Evolutionary conservation across 768 basidiomycete genomes (phyloP).

Genomic region (Mrakia gelida): DNA sequence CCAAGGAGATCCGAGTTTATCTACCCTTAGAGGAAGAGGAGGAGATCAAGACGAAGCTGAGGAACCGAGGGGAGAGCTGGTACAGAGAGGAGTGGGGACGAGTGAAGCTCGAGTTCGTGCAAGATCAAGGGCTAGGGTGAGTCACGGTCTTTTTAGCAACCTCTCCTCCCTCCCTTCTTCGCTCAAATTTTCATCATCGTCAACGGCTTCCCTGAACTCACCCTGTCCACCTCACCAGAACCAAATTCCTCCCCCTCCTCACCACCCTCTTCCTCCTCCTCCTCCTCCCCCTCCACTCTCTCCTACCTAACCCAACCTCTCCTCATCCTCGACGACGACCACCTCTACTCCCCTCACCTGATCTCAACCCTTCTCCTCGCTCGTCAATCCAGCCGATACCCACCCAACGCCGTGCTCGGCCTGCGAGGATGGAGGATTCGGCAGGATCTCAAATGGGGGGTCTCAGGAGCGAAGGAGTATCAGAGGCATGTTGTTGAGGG

Average conservation of each 20-base stretch:
- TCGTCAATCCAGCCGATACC: background rate
- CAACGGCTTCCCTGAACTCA: too few relatives aligned
- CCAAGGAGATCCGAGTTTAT: conserved; percentile 5
- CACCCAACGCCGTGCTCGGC: conserved; percentile 17
- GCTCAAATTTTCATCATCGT: background rate
- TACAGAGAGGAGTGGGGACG: background rate
- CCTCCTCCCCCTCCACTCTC: background rate
- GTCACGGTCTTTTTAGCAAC: background rate
- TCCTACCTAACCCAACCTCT: background rate
- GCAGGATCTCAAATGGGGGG: conserved; percentile 28
- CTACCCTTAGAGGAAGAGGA: background rate
- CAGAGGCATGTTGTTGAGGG: conserved; percentile 28
- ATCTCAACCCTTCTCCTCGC: conserved; percentile 17
- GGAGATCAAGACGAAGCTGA: background rate
- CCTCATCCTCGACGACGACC: conserved; percentile 32
- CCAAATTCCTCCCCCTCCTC: conserved; percentile 8
- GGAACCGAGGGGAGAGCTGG: background rate
- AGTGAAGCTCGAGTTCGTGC: too few relatives aligned
- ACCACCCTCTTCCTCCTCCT: background rate
- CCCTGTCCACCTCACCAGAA: background rate
- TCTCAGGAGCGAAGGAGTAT: background rate
- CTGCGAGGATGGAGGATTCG: conserved; percentile 31
- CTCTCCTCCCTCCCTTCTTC: too few relatives aligned
- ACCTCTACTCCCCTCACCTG: conserved; percentile 25
- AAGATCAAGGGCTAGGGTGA: background rate